Conservation (phyloP, 2,329 filamentous ascomycete species). For the Ceratocystis variospora region DNA sequence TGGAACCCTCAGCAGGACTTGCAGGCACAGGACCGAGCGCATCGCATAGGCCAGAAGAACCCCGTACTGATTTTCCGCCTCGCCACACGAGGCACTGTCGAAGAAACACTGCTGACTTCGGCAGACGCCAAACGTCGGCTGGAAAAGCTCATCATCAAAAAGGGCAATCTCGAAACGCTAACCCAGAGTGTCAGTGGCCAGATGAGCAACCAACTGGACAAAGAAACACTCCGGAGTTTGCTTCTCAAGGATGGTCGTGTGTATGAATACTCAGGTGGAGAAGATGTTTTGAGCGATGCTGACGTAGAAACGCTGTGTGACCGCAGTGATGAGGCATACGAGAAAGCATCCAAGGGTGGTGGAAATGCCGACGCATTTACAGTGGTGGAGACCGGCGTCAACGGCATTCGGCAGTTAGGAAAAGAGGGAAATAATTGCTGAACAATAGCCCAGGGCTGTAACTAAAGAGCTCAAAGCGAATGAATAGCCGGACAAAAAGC, state of each 20-base stretch:
- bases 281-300: conserved; percentile 52
- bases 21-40: conserved; percentile 88
- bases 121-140: conserved; percentile 84
- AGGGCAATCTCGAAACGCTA: conserved; percentile 67
- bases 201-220: conserved; percentile 41
- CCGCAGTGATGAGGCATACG: conserved; percentile 50
- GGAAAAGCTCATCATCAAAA: conserved; percentile 91
- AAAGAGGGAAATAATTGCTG: not conserved
- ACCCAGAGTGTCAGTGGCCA: conserved; percentile 42
- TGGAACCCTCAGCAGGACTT: conserved; percentile 97
- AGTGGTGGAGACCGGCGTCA: conserved; percentile 61
- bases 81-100: conserved; percentile 83
- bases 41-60: conserved; percentile 83
- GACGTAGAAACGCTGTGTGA: conserved; percentile 73
- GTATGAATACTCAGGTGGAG: conserved; percentile 44
- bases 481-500: not conserved
- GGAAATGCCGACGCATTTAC: conserved; percentile 59
- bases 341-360: conserved; percentile 61
- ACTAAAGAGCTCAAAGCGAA: not conserved
- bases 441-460: not conserved
- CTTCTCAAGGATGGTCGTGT: conserved; percentile 59
- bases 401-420: conserved; percentile 31
- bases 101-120: conserved; percentile 71
- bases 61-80: conserved; percentile 90
- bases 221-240: conserved; percentile 47